phyloP scores from a whole-genome alignment of 768 basidiomycete genomes.

The Suillus placidus region DNA sequence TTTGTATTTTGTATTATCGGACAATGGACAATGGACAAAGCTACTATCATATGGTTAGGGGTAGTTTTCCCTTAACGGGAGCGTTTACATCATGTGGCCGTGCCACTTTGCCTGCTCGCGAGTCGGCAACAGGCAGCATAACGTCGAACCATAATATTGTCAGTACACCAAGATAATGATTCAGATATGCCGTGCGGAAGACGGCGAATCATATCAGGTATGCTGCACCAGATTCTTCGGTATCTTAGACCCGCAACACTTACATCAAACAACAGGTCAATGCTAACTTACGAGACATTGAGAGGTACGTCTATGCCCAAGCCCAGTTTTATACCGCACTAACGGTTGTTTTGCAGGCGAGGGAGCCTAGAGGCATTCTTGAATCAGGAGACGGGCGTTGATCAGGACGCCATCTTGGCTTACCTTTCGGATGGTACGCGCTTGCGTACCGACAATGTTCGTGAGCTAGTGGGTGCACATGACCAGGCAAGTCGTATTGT shows the following conservation, averaged over 20 bases:
- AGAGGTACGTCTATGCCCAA: conserved; percentile 51
- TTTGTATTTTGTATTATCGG: neutral
- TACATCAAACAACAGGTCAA: conserved; percentile 45
- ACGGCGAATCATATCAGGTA: conserved; percentile 65
- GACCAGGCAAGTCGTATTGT: conserved; percentile 61
- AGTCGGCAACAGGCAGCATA: neutral
- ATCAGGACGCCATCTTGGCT: conserved; percentile 68
- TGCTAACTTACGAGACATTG: conserved; percentile 73
- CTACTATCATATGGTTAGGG: conserved; percentile 12
- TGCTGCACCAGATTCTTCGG: conserved; percentile 12
- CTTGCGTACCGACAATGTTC: conserved; percentile 67
- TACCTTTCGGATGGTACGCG: conserved; percentile 82
- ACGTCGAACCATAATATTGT: conserved; percentile 9
- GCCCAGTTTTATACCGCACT: conserved; percentile 4
- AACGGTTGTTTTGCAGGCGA: conserved; percentile 41
- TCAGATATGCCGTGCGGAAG: conserved; percentile 66
- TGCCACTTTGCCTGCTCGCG: conserved; percentile 3
- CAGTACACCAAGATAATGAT: conserved; percentile 44
- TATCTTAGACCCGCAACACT: neutral
- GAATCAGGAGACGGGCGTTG: conserved; percentile 70
- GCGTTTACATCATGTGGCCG: conserved; percentile 22
- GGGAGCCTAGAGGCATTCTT: conserved; percentile 74
- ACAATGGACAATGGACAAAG: neutral
- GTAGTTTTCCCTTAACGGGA: conserved; percentile 23
- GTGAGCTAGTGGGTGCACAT: conserved; percentile 73